Percentiles rank a stretch among this genome's conserved stretches.
Conservation (phyloP, 768 basidiomycete species). For the Mycena polygramma region DNA sequence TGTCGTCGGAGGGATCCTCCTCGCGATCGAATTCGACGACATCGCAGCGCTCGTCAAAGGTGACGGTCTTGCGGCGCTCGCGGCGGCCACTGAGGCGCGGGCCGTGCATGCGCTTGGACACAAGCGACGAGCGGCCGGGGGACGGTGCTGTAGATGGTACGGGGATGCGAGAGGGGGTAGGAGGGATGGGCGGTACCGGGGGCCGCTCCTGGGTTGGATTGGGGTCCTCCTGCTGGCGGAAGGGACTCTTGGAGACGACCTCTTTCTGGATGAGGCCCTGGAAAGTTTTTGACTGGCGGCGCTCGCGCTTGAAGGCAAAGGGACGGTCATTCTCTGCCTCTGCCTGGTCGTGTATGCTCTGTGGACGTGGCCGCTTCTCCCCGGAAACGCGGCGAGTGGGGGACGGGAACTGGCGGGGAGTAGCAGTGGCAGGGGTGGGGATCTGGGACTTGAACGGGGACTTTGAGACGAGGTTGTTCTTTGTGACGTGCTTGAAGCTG, state of each 20-base stretch:
- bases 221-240: slow-evolving; percentile 58
- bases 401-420: slow-evolving; percentile 44
- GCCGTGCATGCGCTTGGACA: slow-evolving; percentile 81
- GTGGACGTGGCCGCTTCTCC: slow-evolving; percentile 82
- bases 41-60: slow-evolving; percentile 83
- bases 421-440: slow-evolving; percentile 62
- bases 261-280: slow-evolving; percentile 82
- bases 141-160: slow-evolving; percentile 52
- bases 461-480: slow-evolving; percentile 85
- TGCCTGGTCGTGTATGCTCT: slow-evolving; percentile 77
- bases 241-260: slow-evolving; percentile 87
- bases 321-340: slow-evolving; percentile 80
- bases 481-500: slow-evolving; percentile 83
- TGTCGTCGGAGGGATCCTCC: slow-evolving; percentile 44
- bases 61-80: slow-evolving; percentile 81
- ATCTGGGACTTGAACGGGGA: slow-evolving; percentile 86
- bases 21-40: slow-evolving; percentile 86
- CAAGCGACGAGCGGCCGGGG: slow-evolving; percentile 75
- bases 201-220: slow-evolving; percentile 35
- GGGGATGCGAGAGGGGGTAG: slow-evolving; percentile 41
- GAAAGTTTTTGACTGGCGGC: slow-evolving; percentile 81
- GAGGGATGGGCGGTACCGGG: slow-evolving; percentile 44
- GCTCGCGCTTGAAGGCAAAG: slow-evolving; percentile 76
- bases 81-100: slow-evolving; percentile 71
- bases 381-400: slow-evolving; percentile 72